A percentile compares a stretch with the other conserved stretches of the same genome.
phyloP scores from a whole-genome alignment of 2,329 filamentous ascomycete genomes.

The Xylaria sp. region DNA sequence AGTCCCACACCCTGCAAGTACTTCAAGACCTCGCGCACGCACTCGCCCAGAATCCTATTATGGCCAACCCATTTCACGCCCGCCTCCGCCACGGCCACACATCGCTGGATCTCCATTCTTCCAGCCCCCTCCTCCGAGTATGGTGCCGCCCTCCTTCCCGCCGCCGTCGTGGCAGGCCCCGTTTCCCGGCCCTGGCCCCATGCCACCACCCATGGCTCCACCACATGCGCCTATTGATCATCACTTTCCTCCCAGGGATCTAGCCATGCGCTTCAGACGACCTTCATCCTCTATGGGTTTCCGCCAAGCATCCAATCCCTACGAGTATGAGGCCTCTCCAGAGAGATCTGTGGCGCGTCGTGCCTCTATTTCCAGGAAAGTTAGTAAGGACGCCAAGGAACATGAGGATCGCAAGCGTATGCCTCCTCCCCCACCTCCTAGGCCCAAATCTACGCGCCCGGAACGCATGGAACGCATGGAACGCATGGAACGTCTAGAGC shows the following conservation, averaged over 20 bases:
- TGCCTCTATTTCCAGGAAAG: constrained; percentile 55
- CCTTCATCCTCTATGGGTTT: constrained; percentile 58
- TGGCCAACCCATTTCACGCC: constrained; percentile 43
- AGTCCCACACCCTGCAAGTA: constrained; percentile 49
- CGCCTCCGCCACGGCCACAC: constrained; percentile 49
- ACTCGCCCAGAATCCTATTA: constrained; percentile 56
- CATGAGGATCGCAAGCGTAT: constrained; percentile 61
- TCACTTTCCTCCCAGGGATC: constrained; percentile 36
- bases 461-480: constrained; percentile 31
- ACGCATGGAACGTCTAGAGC: constrained; percentile 8
- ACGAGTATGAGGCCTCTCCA: constrained; percentile 57
- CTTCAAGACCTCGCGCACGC: constrained; percentile 55
- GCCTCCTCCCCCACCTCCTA: constrained; percentile 62
- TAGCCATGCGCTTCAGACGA: constrained; percentile 49
- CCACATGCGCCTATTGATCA: constrained; percentile 41
- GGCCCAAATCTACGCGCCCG: constrained; percentile 53
- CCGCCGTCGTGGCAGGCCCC: constrained; percentile 40
- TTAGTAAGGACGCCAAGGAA: constrained; percentile 54
- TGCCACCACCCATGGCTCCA: constrained; percentile 36
- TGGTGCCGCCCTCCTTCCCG: constrained; percentile 45
- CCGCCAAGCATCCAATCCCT: constrained; percentile 52
- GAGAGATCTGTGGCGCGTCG: constrained; percentile 54
- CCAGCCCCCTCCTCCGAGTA: constrained; percentile 46
- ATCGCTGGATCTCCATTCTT: constrained; percentile 53
- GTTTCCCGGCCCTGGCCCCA: constrained; percentile 38